phyloP scores from a whole-genome alignment of 768 basidiomycete species.

The Boletus huronensis region DNA sequence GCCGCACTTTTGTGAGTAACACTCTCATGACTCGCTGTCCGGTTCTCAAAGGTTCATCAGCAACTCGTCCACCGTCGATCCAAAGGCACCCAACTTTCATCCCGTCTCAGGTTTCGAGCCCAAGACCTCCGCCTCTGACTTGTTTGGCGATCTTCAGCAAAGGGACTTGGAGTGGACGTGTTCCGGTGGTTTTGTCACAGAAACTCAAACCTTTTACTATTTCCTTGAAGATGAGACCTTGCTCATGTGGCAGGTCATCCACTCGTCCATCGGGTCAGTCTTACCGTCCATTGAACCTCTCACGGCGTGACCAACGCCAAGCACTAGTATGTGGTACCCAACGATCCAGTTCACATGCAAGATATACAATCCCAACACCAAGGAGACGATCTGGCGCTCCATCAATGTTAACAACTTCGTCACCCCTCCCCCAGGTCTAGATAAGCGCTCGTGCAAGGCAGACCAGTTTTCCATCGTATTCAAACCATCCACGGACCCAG shows the following conservation, averaged over 20 bases:
- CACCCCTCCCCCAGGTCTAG: conserved; percentile 68
- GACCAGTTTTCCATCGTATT: conserved; percentile 79
- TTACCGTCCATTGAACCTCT: conserved; percentile 3
- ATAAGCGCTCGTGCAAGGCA: conserved; percentile 83
- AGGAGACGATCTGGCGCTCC: conserved; percentile 79
- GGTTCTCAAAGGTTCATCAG: conserved; percentile 32
- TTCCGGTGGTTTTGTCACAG: conserved; percentile 79
- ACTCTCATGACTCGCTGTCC: not conserved
- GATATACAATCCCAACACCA: conserved; percentile 73
- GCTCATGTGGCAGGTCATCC: conserved; percentile 82
- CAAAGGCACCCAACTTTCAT: conserved; percentile 75
- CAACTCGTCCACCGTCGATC: conserved; percentile 55
- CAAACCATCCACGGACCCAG: conserved; percentile 51
- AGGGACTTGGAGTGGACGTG: conserved; percentile 83
- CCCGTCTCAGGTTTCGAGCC: conserved; percentile 59
- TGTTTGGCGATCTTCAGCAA: conserved; percentile 71
- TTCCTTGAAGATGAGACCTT: conserved; percentile 75
- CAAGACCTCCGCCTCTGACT: conserved; percentile 49
- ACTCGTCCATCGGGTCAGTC: conserved; percentile 84
- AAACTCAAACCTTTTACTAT: conserved; percentile 88
- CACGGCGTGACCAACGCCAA: conserved; percentile 9
- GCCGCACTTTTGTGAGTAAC: conserved; percentile 73
- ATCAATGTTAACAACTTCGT: conserved; percentile 80
- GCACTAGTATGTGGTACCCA: conserved; percentile 81
- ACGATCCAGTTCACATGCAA: conserved; percentile 94